Evolutionary conservation across 352 stramenopile species (phyloP), one percentile per base, ranked within the genome.

Genomic region (Phytophthora brassicae): DNA sequence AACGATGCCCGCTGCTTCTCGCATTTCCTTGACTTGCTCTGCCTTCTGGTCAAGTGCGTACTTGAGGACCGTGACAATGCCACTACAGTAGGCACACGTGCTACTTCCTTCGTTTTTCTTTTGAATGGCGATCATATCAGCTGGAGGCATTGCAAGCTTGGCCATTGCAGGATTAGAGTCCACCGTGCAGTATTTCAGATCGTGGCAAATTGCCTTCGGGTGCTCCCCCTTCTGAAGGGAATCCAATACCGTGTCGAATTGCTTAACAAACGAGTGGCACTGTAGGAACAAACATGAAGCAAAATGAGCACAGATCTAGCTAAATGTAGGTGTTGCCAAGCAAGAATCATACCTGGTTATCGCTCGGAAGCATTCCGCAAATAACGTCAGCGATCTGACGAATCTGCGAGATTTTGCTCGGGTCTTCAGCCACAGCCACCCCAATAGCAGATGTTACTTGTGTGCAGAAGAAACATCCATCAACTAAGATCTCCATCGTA

Each of bases 391-490:
- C 74, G 36, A 87, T 80, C 53, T 83, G 72, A 31, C 80, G 81
- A 56, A 90, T 85, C 58, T 86, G 56, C 22, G 71, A 26, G 38
- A 90, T 75, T 56, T 88, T 62, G 20, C 60, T 71, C 35, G 75
- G 72, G 23, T 92, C 69, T 63, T 87, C 54, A 38, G 68, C 68
- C n/a, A 90, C 54, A 14, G 73, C 80, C 3, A 86, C 63, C 60
- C 86, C 68, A 14, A 90, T 62, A 17, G 88, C 41, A 3, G 59
- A 77, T 14, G 79, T 68, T 26, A 89, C 53, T 74, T 90, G 73
- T n/a, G 75, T 86, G 68, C 83, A 92, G 54, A 90, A 81, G 52
- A 89, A 89, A 53, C 83, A 92, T 0, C 54, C 57, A 47, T 88
- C 68, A 38, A 75, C 58, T 12, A 73, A 66, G 6, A 56, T 26